phyloP scores from a whole-genome alignment of 164 flowering plant species.

The Magnolia sinica region DNA sequence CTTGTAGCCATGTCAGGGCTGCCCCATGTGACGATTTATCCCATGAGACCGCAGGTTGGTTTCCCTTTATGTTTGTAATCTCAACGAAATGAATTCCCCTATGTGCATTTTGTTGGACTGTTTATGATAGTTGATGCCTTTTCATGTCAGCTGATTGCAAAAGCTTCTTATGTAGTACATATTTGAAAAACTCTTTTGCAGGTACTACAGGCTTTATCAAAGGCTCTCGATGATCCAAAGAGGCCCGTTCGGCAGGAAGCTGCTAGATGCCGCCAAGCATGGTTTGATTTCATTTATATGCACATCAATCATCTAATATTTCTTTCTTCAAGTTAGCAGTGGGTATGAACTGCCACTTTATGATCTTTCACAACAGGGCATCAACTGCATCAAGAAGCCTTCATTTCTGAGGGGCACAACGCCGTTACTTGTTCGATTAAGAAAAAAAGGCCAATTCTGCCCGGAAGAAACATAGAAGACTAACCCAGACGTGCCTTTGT shows the following conservation, averaged over 20 bases:
- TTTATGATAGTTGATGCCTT: neutral
- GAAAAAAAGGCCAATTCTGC: neutral
- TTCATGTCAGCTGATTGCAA: neutral
- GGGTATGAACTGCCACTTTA: neutral
- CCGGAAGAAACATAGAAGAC: neutral
- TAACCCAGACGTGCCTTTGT: no score
- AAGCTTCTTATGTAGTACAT: neutral
- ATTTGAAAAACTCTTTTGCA: constrained; percentile 18
- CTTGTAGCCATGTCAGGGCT: constrained; percentile 69
- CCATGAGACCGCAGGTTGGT: constrained; percentile 68
- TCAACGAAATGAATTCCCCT: neutral
- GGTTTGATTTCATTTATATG: constrained; percentile 37
- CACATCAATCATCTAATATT: neutral
- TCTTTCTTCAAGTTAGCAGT: neutral
- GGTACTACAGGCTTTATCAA: constrained; percentile 59
- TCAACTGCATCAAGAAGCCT: constrained; percentile 35
- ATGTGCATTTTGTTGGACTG: neutral
- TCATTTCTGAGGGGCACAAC: constrained; percentile 15
- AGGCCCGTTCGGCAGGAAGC: constrained; percentile 89
- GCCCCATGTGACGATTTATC: constrained; percentile 70
- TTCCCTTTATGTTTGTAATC: neutral
- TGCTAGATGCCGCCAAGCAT: constrained; percentile 82
- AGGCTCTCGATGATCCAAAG: constrained; percentile 88
- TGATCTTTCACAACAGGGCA: constrained; percentile 31
- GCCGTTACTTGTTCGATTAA: neutral